Conservation (phyloP, 176 grass and related monocot species). For the Oryza officinalis region DNA sequence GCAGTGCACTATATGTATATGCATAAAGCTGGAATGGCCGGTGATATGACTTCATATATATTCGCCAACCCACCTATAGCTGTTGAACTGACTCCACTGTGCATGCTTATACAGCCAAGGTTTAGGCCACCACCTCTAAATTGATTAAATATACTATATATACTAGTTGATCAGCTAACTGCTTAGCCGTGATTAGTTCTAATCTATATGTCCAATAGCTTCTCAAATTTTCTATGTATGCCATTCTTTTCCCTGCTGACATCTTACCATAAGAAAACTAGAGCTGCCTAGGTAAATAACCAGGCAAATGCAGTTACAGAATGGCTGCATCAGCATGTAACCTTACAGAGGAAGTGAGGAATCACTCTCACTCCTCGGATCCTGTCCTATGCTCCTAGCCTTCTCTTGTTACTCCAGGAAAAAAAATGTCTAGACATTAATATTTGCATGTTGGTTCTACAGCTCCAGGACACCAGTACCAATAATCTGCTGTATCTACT, state of each 20-base stretch:
- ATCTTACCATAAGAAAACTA: not conserved
- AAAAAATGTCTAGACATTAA: slow-evolving; percentile 5
- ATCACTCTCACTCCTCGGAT: not conserved
- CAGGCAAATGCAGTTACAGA: not conserved
- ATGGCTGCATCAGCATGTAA: not conserved
- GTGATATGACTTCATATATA: slow-evolving; percentile 23
- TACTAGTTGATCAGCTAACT: not conserved
- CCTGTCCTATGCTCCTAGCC: not conserved
- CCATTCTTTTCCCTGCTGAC: not conserved
- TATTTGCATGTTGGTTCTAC: not conserved
- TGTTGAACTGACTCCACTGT: slow-evolving; percentile 22
- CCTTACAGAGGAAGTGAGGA: no score
- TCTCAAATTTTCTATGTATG: not conserved
- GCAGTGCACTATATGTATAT: not conserved
- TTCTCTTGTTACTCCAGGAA: not conserved
- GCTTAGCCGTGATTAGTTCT: not conserved
- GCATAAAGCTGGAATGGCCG: slow-evolving; percentile 11
- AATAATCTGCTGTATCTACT: not conserved
- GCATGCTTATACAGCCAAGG: not conserved
- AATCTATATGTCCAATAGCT: not conserved
- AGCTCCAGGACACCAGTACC: not conserved
- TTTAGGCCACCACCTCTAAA: not conserved
- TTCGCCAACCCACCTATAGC: slow-evolving; percentile 14
- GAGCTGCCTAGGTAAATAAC: not conserved
- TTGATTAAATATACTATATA: not conserved